Evolutionary conservation across 139 green algal genomes (phyloP).

Genomic region (Chlorella vulgaris): DNA sequence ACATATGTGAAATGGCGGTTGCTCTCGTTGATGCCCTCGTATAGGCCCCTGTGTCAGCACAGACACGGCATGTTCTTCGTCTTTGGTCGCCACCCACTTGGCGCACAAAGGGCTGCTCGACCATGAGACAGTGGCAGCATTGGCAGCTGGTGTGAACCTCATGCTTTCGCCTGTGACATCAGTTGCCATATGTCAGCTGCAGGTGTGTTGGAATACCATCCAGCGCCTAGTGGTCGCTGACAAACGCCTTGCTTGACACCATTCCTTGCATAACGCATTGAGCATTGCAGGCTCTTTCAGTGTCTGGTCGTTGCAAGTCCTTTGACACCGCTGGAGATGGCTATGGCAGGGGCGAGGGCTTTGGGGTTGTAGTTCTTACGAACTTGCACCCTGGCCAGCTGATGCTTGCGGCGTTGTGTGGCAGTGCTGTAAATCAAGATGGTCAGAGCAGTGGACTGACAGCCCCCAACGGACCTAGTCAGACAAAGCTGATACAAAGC

Average conservation of each 20-base stretch:
- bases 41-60: slow-evolving; percentile 24
- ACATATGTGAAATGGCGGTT: too few species aligned
- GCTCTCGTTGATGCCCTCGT: too few species aligned
- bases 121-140: slow-evolving; percentile 16
- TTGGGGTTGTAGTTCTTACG: slow-evolving; percentile 11
- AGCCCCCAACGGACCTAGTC: slow-evolving; percentile 59
- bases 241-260: not conserved
- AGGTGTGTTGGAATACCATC: too few species aligned
- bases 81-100: slow-evolving; percentile 71
- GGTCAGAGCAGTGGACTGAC: slow-evolving; percentile 55
- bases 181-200: slow-evolving; percentile 41
- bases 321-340: slow-evolving; percentile 36
- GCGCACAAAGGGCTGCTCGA: slow-evolving; percentile 41
- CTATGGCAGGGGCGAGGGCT: slow-evolving; percentile 56
- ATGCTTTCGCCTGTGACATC: slow-evolving; percentile 34
- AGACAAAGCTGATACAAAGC: slow-evolving; percentile 45
- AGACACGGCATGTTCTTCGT: slow-evolving; percentile 86
- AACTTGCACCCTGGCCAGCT: not conserved
- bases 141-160: slow-evolving; percentile 44
- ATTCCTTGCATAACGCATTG: not conserved
- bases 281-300: slow-evolving; percentile 37
- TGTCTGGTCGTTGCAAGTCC: not conserved
- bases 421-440: slow-evolving; percentile 57
- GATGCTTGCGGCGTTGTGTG: not conserved
- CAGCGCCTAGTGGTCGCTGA: not conserved